A percentile compares a stretch with the other conserved stretches of the same genome.
Evolutionary conservation across 148 eudicot species (phyloP).

Genomic region (Tetragonia tetragonoides): DNA sequence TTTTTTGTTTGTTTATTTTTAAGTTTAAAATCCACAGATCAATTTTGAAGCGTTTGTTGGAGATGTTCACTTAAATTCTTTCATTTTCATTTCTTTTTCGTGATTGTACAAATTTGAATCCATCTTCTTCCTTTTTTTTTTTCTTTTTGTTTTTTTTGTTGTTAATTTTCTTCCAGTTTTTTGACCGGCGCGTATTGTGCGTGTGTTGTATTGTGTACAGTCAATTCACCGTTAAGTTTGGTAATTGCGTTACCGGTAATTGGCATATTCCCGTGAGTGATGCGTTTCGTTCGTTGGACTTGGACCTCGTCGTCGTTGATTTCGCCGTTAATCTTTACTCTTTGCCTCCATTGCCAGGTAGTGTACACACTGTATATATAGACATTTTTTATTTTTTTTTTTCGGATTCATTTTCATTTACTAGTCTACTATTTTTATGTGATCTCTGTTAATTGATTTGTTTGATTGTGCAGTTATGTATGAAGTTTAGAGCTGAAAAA

Average conservation of each 20-base stretch:
- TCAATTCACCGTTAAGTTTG: slow-evolving; percentile 19
- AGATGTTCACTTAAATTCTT: not conserved
- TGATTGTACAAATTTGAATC: not conserved
- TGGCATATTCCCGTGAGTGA: slow-evolving; percentile 19
- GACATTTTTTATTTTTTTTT: not conserved
- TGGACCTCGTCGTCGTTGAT: slow-evolving; percentile 17
- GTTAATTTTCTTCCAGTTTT: too few species aligned
- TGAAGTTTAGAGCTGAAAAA: too few species aligned
- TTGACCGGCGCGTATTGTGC: slow-evolving; percentile 22
- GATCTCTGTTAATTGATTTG: too few species aligned
- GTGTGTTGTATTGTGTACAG: slow-evolving; percentile 22
- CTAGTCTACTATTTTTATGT: too few species aligned
- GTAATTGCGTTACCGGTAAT: not conserved
- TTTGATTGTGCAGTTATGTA: too few species aligned
- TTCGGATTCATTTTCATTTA: not conserved
- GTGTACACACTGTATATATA: not conserved
- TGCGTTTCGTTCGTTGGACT: not conserved
- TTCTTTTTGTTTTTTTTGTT: not conserved
- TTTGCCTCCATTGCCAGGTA: slow-evolving; percentile 18
- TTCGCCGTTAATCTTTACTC: slow-evolving; percentile 8
- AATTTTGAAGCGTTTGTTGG: slow-evolving; percentile 12
- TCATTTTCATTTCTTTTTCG: not conserved
- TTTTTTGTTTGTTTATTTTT: not conserved
- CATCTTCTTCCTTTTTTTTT: not conserved
- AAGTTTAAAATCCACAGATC: slow-evolving; percentile 11